These are phyloP conservation scores for Botrytis paeoniae DNA, from an alignment of 2,329 filamentous ascomycete genomes.

Conservation along the genomic window DNA sequence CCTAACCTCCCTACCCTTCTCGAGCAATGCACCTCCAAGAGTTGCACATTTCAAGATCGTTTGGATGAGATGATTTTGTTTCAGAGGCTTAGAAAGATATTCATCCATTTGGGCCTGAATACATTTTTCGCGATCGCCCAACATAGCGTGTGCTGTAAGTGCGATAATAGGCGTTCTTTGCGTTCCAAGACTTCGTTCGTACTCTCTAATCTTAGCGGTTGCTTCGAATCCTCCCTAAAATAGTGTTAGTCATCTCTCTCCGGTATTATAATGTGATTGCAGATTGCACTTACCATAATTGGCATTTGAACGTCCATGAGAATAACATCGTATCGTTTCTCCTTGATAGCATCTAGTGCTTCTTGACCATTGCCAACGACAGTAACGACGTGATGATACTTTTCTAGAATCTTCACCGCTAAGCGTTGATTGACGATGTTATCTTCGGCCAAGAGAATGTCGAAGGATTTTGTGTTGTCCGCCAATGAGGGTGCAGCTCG, in stretches of 20 bases:
- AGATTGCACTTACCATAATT: conserved; percentile 71
- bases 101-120: conserved; percentile 99
- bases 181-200: conserved; percentile 76
- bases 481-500: conserved; percentile 86
- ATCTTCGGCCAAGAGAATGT: conserved; percentile 93
- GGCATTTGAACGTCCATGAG: conserved; percentile 99
- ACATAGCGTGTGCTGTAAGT: conserved; percentile 95
- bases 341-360: conserved; percentile 87
- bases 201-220: conserved; percentile 93
- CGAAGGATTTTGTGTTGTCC: conserved; percentile 92
- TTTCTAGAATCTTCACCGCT: conserved; percentile 94
- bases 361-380: conserved; percentile 95
- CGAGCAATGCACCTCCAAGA: conserved; percentile 76
- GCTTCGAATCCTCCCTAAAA: conserved; percentile 87
- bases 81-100: conserved; percentile 92
- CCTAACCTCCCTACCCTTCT: conserved; percentile 65
- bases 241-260: conserved; percentile 39
- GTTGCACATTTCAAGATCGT: conserved; percentile 97
- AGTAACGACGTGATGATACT: conserved; percentile 88
- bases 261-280: background rate
- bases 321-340: conserved; percentile 91
- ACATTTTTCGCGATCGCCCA: conserved; percentile 96
- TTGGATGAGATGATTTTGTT: conserved; percentile 96
- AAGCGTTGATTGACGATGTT: conserved; percentile 96
- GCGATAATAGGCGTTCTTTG: conserved; percentile 93